Evolutionary conservation across 2,329 filamentous ascomycete genomes (phyloP), one percentile per base, ranked within the genome.

Genomic region (Fonsecaea monophora): DNA sequence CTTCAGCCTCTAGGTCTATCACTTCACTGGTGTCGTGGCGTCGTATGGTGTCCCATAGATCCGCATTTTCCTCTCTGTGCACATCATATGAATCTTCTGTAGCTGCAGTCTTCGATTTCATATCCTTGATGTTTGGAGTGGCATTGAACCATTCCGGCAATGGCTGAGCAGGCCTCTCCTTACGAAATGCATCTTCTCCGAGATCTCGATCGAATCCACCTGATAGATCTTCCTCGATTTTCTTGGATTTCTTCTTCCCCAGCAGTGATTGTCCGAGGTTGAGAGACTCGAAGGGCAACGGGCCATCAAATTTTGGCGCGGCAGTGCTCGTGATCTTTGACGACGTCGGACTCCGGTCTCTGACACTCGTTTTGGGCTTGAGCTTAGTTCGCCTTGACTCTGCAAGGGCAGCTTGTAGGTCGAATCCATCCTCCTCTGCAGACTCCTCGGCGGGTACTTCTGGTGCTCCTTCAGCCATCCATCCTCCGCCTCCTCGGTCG

Each of bases 281-380:
- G 6, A 90, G 80, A 59, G 85, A 94, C 72, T 97, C 93, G 74
- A 99, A 99, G 0, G 95, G 95, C 4, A 99, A 78, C 0, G 94
- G 92, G 0, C 94, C 94, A 70, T 87, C 87, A 74, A 96, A 91
- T 53, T 68, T 65, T 6, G 69, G 63, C 30, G 60, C 40, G 38
- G 66, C 37, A 35, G 63, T 53, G 15, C 18, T n/a, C 30, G 21
- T 18, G 15, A 53, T 12, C 13, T 57, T 64, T 18, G 59, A 35
- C 25, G 32, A 18, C 13, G 50, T 4, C 57, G 64, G 63, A 2
- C 87, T 83, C 72, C 88, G 87, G 40, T 85, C 82, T 58, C 86
- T 88, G 18, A 72, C 62, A 60, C 72, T 74, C 65, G 70, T 77
- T 75, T 74, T 68, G 13, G 70, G 72, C 35, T 70, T 72, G 48